Evolutionary conservation across 441 rosid genomes (phyloP), one percentile per base, ranked within the genome.

Genomic region (Geranium incanum): DNA sequence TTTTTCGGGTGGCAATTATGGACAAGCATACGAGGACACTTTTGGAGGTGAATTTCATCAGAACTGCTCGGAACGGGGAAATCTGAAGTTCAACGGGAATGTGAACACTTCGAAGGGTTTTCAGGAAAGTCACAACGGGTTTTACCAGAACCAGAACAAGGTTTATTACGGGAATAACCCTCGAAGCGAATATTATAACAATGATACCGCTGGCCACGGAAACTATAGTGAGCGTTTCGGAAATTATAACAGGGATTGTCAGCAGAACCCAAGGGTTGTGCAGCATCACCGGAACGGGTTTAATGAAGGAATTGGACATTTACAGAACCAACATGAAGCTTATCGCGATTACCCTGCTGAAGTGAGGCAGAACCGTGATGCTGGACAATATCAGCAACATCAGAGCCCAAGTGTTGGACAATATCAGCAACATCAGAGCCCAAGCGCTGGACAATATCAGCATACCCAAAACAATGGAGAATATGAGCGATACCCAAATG

Each of bases 111-210:
- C 77, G 3, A 67, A 1, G 8, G 73, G 66, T 13, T 38, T 18
- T 23, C 68, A 66, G 59, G 72, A 66, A 62, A 57, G 57, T 70
- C 15, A 45, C 12, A 50, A 55, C 5, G 73, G 75, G 37, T 23
- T 37, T 71, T 59, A 76, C 68, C 76, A 75, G 70, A 70, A 79
- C 75, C 63, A 28, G 21, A 39, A 37, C 9, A 64, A 48, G 41
- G 63, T 69, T 72, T 68, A 68, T 68, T 2, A 28, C 33, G 63
- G 37, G 67, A 71, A 68, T 19, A 75, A 21, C 37, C 39, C 38
- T 13, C 38, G 38, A 60, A 75, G 63, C 66, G 73, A 23, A 16
- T 69, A 37, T 45, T 66, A 66, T 52, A 63, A 36, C 39, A 66
- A 74, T 9, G 36, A 68, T n/a, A 38, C 74, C 50, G 71, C 5